Base-by-base conservation (phyloP, 352 stramenopile species). In the Phytopythium helicoides region DNA sequence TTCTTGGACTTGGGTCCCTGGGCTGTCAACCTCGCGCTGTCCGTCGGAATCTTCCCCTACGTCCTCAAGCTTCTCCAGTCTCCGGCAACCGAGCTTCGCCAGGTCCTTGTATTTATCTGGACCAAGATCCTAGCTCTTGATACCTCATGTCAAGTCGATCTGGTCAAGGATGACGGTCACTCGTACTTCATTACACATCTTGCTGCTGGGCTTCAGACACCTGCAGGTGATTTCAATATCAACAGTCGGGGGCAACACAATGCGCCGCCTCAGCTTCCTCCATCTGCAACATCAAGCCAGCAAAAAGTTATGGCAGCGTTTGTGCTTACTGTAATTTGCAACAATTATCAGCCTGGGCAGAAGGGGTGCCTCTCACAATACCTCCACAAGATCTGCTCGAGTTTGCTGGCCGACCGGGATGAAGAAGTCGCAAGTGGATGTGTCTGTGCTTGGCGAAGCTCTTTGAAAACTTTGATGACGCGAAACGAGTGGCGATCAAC, bases 31-130 rank as follows among this genome's bases (percentile, higher is more conserved):
- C 55, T 95, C 11, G 86, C 87, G 9, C 71, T 99, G 2, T 98
- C 86, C 15, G 92, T 99, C 35, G 94, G 93, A 15, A 99, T 99
- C 52, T 99, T 99, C 53, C 97, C 97, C 4, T 99, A 99, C 58
- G 96, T 99, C 10, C 79, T 99, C 25, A 99, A 99, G 68, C 71
- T 99, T 8, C 71, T 99, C 10, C 93, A 98, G 66, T 98, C 89
- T 44, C 87, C 95, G 10, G 94, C 95, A 7, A 91, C 81, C 31
- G 96, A 99, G 56, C 94, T 99, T 35, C 96, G 97, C 9, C 93
- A 97, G 47, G 88, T 98, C 6, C 78, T 99, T 12, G 91, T 95
- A 9, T 93, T 92, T 41, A 93, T 95, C 48, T 95, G 85, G 85
- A 82, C 96, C 21, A 97, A 95, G 59, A 98, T 99, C 26, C 65